phyloP scores from a whole-genome alignment of 106 monocot genomes.

The Hemerocallis citrina region DNA sequence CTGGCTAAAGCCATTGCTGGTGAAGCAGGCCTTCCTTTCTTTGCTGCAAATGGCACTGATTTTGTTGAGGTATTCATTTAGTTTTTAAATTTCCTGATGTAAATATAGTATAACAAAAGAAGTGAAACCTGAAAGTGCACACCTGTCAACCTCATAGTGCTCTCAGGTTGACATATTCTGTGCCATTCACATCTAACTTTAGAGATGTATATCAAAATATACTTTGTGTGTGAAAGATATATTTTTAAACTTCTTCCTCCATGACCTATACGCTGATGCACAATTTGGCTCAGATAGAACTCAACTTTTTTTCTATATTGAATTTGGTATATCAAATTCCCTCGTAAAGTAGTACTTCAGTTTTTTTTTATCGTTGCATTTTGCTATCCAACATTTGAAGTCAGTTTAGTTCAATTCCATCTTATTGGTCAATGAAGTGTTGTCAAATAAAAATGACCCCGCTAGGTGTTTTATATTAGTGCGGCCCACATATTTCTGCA shows the following conservation, averaged over 20 bases:
- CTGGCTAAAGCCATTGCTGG: conserved; percentile 92
- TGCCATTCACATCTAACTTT: neutral
- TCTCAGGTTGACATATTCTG: neutral
- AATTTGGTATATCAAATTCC: too few relatives aligned
- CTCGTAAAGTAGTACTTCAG: too few relatives aligned
- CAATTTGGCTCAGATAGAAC: neutral
- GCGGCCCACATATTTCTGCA: too few relatives aligned
- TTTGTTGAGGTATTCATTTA: conserved; percentile 63
- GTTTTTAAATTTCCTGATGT: neutral
- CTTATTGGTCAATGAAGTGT: too few relatives aligned
- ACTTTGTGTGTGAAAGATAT: neutral
- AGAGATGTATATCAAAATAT: neutral
- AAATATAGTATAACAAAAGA: neutral
- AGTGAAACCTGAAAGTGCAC: neutral
- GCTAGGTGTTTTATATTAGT: too few relatives aligned
- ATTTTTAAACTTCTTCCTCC: neutral
- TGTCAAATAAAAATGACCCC: too few relatives aligned
- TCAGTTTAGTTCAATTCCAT: too few relatives aligned
- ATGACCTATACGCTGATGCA: neutral
- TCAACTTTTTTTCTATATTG: too few relatives aligned
- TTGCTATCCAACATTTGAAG: too few relatives aligned
- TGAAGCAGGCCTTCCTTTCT: conserved; percentile 90
- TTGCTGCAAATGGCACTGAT: conserved; percentile 92
- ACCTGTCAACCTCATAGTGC: neutral
- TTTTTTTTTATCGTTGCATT: too few relatives aligned